Percentiles rank a stretch among this genome's conserved stretches.
Evolutionary conservation across 495 filamentous ascomycete genomes (phyloP).

Genomic region (Opeltia flavorubescens): DNA sequence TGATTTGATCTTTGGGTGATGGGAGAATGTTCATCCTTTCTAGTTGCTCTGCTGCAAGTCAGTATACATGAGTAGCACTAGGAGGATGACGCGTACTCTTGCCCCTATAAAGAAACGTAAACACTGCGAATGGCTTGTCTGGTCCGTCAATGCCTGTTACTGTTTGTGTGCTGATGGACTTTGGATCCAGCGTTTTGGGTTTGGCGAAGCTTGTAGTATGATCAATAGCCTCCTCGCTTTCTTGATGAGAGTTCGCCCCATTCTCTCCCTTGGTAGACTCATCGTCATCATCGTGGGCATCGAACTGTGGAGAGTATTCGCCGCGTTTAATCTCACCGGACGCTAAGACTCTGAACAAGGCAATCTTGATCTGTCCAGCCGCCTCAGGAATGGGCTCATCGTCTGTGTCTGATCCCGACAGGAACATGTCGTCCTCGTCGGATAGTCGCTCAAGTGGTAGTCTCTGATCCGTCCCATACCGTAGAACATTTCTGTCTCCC

Average conservation of each 20-base stretch:
- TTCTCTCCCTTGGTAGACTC: constrained; percentile 34
- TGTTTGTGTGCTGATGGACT: constrained; percentile 93
- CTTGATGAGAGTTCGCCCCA: constrained; percentile 24
- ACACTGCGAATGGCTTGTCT: constrained; percentile 88
- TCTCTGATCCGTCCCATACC: constrained; percentile 60
- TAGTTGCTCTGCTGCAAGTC: constrained; percentile 53
- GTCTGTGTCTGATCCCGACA: constrained; percentile 59
- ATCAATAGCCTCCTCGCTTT: constrained; percentile 47
- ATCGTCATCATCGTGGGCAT: constrained; percentile 90
- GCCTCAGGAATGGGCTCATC: constrained; percentile 88
- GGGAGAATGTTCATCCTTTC: constrained; percentile 83
- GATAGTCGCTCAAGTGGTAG: constrained; percentile 60
- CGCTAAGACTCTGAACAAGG: constrained; percentile 86
- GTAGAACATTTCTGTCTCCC: constrained; percentile 44
- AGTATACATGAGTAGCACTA: constrained; percentile 10
- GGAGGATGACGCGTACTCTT: constrained; percentile 51
- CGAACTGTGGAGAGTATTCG: constrained; percentile 95
- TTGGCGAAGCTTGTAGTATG: constrained; percentile 98
- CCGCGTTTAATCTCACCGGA: constrained; percentile 94
- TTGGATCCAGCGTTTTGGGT: constrained; percentile 91
- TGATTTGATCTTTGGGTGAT: constrained; percentile 40
- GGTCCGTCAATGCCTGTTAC: constrained; percentile 96
- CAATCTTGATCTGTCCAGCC: constrained; percentile 95
- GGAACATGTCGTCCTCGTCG: constrained; percentile 52
- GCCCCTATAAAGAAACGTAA: constrained; percentile 96